Evolutionary conservation across 2,329 filamentous ascomycete genomes (phyloP), one percentile per base, ranked within the genome.

Genomic region (Zelopaecilomyces penicillatus): DNA sequence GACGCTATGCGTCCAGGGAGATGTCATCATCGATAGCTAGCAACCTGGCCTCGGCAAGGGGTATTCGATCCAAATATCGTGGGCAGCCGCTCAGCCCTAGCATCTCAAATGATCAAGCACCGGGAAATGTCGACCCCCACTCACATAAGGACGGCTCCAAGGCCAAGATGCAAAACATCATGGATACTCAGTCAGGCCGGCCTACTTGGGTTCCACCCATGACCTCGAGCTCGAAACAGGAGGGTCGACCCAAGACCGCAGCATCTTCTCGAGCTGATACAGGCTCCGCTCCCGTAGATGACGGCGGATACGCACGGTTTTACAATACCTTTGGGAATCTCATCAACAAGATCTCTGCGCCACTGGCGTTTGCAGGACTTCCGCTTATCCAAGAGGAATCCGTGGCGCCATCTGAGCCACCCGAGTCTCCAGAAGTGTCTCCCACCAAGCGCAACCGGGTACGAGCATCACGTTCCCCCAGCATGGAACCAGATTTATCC

Each of bases 301-400:
- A 95, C 30, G 89, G 91, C 45, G 83, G 87, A 5, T 98, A 96
- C 60, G 80, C 87, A 5, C 80, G 82, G 43, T 98, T 97, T 66
- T 98, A 97, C 66, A 90, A 78, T 47, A 89, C 88, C 1, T 95
- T 96, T 57, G 89, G 90, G 44, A 87, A 78, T 43, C 78, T 96
- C 39, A 87, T 97, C 58, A 93, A 88, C 49, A 85, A 83, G 54
- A 78, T 97, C 9, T 94, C 91, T 0, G 89, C 90, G 0, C 90
- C 90, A 1, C 71, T 98, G 30, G 91, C 90, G 4, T 98, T 96
- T 67, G 88, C 93, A 4, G 91, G 91, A 1, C 76, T 98, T 6
- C 93, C 93, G 1, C 73, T 98, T 5, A 77, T 80, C 29, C 57
- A 71, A 12, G 71, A 78, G 45, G 75, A 77, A 48, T 58, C 66